phyloP scores from a whole-genome alignment of 768 basidiomycete species.

The Trametopsis cervina region DNA sequence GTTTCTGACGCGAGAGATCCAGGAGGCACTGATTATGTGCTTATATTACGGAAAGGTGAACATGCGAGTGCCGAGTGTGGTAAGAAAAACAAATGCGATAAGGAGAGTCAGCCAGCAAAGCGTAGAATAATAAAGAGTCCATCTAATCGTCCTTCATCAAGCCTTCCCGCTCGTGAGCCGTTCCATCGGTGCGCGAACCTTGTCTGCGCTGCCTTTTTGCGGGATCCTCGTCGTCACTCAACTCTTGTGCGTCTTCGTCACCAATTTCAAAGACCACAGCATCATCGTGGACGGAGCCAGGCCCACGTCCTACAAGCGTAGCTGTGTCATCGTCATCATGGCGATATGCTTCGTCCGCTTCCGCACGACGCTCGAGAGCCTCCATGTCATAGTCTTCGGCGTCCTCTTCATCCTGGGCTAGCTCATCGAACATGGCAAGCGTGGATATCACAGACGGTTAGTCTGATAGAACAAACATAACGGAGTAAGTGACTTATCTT shows the following conservation, averaged over 20 bases:
- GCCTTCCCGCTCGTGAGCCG: constrained; percentile 57
- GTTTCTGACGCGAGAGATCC: too few species aligned
- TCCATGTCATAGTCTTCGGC: constrained; percentile 91
- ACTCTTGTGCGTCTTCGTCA: constrained; percentile 61
- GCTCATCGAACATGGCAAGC: constrained; percentile 93
- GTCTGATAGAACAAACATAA: constrained; percentile 5
- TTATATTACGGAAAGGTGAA: too few species aligned
- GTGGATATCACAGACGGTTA: constrained; percentile 38
- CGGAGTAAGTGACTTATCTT: constrained; percentile 48
- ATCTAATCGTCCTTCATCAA: constrained; percentile 42
- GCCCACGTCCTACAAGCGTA: constrained; percentile 60
- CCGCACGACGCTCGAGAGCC: constrained; percentile 51
- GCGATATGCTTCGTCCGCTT: constrained; percentile 22
- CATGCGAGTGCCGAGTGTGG: too few species aligned
- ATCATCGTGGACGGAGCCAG: constrained; percentile 48
- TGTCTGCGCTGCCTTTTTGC: constrained; percentile 43
- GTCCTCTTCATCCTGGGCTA: constrained; percentile 91
- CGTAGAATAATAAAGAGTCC: constrained; percentile 22
- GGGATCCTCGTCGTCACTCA: constrained; percentile 54
- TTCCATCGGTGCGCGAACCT: constrained; percentile 31
- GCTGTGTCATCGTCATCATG: constrained; percentile 56
- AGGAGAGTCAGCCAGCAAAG: too few species aligned
- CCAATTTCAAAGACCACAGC: constrained; percentile 88
- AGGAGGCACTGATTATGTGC: too few species aligned
- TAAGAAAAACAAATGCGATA: too few species aligned